A percentile compares a stretch with the other conserved stretches of the same genome.
Evolutionary conservation across 306 rosid genomes (phyloP).

Genomic region (Quercus mongolica): DNA sequence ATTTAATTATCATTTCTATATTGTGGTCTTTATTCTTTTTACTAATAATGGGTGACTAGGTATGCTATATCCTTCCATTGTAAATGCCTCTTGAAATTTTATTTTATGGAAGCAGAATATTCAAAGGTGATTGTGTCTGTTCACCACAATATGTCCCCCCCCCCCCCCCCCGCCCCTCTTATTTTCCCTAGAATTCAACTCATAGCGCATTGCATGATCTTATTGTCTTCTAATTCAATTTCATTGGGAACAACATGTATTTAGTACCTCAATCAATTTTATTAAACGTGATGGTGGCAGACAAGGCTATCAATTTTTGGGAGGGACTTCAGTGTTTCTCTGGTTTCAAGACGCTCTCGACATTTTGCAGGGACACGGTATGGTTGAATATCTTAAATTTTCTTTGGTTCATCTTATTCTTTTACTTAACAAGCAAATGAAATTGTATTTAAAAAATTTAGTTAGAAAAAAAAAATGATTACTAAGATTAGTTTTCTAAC

Average conservation of each 20-base stretch:
- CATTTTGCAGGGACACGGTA: constrained; percentile 99
- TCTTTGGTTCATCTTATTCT: background rate
- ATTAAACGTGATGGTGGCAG: constrained; percentile 40
- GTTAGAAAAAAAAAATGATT: background rate
- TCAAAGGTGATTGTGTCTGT: background rate
- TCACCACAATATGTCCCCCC: background rate
- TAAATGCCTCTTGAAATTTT: background rate
- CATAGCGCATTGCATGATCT: background rate
- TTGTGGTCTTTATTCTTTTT: background rate
- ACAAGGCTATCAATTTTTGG: constrained; percentile 82
- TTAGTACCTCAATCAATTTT: constrained; percentile 13
- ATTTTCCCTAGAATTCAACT: background rate
- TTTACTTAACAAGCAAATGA: background rate
- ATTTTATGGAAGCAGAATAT: background rate
- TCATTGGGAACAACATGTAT: background rate
- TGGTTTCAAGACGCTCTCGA: constrained; percentile 93
- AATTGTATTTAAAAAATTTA: background rate
- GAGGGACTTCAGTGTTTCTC: constrained; percentile 78
- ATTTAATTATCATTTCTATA: background rate
- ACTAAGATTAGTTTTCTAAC: background rate
- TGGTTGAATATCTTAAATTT: background rate
- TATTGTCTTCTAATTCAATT: constrained; percentile 12
- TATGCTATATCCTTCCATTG: background rate
- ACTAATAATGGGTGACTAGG: background rate
- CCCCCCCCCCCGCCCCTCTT: too few species aligned